Conservation (phyloP, 768 basidiomycete species). For the Tephrocybe sp. region DNA sequence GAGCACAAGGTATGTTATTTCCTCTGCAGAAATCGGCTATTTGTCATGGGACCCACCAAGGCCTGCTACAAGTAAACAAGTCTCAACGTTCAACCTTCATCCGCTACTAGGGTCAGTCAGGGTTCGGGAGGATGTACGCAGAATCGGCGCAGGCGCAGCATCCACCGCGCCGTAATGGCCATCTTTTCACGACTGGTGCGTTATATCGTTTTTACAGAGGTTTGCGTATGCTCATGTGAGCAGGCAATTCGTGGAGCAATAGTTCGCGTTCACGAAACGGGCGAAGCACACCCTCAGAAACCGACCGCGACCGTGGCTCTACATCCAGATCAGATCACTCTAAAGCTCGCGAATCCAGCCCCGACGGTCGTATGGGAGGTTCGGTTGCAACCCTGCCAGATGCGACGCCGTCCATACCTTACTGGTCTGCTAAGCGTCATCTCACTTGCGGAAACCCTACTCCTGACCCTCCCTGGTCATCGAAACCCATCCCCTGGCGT, state of each 20-base stretch:
- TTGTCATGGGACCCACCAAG: constrained; percentile 1
- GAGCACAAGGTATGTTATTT: background rate
- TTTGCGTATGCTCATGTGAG: constrained; percentile 19
- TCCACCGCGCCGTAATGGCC: constrained; percentile 20
- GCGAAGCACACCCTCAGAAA: constrained; percentile 49
- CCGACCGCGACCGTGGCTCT: constrained; percentile 49
- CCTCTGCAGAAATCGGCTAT: background rate
- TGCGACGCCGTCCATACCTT: constrained; percentile 64
- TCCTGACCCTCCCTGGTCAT: constrained; percentile 62
- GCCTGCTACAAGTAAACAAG: background rate
- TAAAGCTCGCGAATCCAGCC: constrained; percentile 32
- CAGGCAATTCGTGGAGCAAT: constrained; percentile 31
- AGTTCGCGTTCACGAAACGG: constrained; percentile 21
- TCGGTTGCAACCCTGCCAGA: constrained; percentile 48
- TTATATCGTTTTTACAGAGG: background rate
- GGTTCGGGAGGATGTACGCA: constrained; percentile 13
- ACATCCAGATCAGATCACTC: constrained; percentile 49
- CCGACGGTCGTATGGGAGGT: constrained; percentile 31
- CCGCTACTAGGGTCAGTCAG: background rate
- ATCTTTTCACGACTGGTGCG: constrained; percentile 25
- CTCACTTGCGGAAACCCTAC: constrained; percentile 86
- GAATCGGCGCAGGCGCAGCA: constrained; percentile 13
- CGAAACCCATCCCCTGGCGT: constrained; percentile 76
- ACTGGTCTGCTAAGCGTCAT: constrained; percentile 89
- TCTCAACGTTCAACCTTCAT: constrained; percentile 1